phyloP scores from a whole-genome alignment of 2,329 filamentous ascomycete genomes.

The Fusarium sp. region DNA sequence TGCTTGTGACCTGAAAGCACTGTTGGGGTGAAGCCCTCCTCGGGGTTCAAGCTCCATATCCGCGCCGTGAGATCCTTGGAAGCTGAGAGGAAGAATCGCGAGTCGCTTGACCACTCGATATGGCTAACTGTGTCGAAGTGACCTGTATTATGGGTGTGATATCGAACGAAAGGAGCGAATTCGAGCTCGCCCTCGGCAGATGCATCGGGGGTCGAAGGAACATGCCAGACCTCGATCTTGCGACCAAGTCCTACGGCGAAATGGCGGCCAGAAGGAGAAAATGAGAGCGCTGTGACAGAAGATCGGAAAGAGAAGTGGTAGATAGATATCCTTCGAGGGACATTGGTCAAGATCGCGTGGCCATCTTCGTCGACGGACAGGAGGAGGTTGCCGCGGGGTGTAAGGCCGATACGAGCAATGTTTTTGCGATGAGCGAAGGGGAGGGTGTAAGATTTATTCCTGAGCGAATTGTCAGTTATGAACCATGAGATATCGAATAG shows the following conservation, averaged over 20 bases:
- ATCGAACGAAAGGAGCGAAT: slow-evolving; percentile 92
- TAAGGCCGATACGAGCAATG: slow-evolving; percentile 87
- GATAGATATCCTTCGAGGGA: slow-evolving; percentile 84
- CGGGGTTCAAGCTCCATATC: slow-evolving; percentile 92
- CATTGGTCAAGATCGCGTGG: slow-evolving; percentile 90
- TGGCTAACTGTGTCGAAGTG: slow-evolving; percentile 89
- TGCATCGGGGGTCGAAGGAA: slow-evolving; percentile 87
- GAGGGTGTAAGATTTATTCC: slow-evolving; percentile 88
- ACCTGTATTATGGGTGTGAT: slow-evolving; percentile 85
- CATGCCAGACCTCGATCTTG: slow-evolving; percentile 95
- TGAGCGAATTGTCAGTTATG: slow-evolving; percentile 56
- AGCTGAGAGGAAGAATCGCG: slow-evolving; percentile 91
- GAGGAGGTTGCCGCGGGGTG: slow-evolving; percentile 89
- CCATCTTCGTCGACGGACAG: slow-evolving; percentile 96
- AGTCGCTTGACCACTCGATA: slow-evolving; percentile 96
- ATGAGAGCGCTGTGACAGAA: slow-evolving; percentile 84
- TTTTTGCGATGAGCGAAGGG: slow-evolving; percentile 95
- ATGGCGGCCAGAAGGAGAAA: slow-evolving; percentile 89
- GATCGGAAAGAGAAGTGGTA: slow-evolving; percentile 96
- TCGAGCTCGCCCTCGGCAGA: slow-evolving; percentile 85
- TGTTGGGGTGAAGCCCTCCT: slow-evolving; percentile 90
- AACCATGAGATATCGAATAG: rapidly evolving
- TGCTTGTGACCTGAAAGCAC: slow-evolving; percentile 92
- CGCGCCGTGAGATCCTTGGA: slow-evolving; percentile 92
- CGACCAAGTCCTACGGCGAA: slow-evolving; percentile 91